Percentiles rank a stretch among this genome's conserved stretches.
Evolutionary conservation across 148 eudicot genomes (phyloP).

Genomic region (Linanthus parryae): DNA sequence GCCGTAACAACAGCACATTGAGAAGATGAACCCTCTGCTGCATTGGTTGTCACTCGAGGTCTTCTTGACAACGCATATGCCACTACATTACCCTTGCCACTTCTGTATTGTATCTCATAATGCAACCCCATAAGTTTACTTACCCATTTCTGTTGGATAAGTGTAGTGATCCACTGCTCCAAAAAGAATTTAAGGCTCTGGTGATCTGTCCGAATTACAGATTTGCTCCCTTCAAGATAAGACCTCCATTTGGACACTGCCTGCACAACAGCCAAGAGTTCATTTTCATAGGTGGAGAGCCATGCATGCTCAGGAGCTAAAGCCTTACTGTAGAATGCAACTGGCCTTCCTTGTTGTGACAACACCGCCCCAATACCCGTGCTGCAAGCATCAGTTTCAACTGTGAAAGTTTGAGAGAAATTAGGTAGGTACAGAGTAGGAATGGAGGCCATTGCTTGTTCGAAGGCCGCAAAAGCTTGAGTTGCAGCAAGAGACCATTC

Average conservation of each 20-base stretch:
- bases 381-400: background rate
- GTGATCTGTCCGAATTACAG: too few species aligned
- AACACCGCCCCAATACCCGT: background rate
- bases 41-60: background rate
- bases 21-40: too few species aligned
- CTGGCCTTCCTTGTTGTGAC: background rate
- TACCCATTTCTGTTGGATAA: too few species aligned
- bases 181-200: too few species aligned
- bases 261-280: background rate
- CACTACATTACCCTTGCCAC: background rate
- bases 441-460: too few species aligned
- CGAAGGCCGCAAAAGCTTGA: too few species aligned
- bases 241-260: too few species aligned
- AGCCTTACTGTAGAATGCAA: background rate
- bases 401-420: background rate
- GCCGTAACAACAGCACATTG: background rate
- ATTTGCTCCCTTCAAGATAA: too few species aligned
- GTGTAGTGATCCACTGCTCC: background rate
- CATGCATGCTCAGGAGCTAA: background rate
- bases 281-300: conserved; percentile 3
- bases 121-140: background rate
- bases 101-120: background rate
- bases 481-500: too few species aligned
- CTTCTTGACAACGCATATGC: background rate
- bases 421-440: background rate